phyloP scores from a whole-genome alignment of 1,139 yeast species.

The Sugiyamaella japonica region DNA sequence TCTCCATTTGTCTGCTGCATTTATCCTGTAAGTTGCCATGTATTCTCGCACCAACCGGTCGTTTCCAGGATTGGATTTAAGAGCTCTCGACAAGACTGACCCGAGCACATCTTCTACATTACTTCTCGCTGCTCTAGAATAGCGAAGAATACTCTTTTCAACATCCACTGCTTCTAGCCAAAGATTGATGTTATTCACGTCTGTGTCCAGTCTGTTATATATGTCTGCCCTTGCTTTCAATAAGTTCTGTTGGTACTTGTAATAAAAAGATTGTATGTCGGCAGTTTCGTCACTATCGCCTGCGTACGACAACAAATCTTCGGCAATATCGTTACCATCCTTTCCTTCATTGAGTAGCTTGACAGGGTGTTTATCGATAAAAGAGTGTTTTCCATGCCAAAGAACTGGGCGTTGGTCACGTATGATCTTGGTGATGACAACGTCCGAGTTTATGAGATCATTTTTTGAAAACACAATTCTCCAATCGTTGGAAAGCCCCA shows the following conservation, averaged over 20 bases:
- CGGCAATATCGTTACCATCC: not conserved
- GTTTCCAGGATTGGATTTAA: conserved; percentile 19
- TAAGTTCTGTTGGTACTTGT: conserved; percentile 3
- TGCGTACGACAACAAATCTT: not conserved
- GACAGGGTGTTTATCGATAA: conserved; percentile 4
- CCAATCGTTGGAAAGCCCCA: conserved; percentile 13
- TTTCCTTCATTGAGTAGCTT: conserved; percentile 1
- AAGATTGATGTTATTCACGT: conserved; percentile 10
- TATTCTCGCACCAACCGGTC: conserved; percentile 8
- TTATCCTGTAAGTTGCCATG: conserved; percentile 8
- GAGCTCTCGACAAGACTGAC: conserved; percentile 19
- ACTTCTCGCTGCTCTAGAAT: conserved; percentile 11
- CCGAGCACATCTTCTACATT: conserved; percentile 15
- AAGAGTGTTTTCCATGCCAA: conserved; percentile 9
- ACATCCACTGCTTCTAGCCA: conserved; percentile 16
- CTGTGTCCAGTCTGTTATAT: conserved; percentile 1
- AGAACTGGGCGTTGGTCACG: conserved; percentile 2
- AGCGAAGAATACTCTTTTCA: conserved; percentile 16
- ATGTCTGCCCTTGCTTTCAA: conserved; percentile 10
- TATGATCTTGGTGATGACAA: not conserved
- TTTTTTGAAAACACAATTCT: conserved; percentile 9
- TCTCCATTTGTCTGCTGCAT: conserved; percentile 20
- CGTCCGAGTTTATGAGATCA: conserved; percentile 10
- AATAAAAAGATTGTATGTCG: conserved; percentile 2
- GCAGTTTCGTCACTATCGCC: conserved; percentile 6